Conservation (phyloP, 2,329 filamentous ascomycete species). For the Chrysosporium queenslandicum region DNA sequence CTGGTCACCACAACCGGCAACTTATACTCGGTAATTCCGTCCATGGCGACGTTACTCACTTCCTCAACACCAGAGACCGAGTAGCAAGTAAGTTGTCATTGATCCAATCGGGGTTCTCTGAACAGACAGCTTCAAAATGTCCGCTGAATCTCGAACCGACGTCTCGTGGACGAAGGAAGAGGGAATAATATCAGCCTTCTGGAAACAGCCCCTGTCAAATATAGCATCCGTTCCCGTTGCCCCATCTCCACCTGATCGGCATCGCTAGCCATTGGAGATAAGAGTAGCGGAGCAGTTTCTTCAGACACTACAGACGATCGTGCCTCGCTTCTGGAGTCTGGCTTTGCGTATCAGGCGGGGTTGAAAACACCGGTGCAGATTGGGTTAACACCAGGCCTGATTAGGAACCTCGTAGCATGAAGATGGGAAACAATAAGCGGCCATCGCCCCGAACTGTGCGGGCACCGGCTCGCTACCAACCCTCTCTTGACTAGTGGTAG, state of each 20-base stretch:
- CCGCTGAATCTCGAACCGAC: too few relatives aligned
- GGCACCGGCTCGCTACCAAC: too few relatives aligned
- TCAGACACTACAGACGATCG: neutral
- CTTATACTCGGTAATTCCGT: neutral
- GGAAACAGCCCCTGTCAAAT: neutral
- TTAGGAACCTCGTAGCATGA: too few relatives aligned
- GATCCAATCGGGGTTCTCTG: neutral
- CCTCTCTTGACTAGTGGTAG: too few relatives aligned
- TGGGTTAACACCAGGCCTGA: too few relatives aligned
- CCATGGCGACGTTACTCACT: neutral
- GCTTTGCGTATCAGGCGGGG: too few relatives aligned
- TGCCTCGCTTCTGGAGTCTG: too few relatives aligned
- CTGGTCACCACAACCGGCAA: neutral
- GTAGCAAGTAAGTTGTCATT: neutral
- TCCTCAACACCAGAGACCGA: neutral
- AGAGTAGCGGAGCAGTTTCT: neutral
- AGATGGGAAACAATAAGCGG: too few relatives aligned
- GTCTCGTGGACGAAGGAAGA: too few relatives aligned
- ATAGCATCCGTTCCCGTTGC: neutral
- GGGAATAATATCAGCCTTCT: neutral
- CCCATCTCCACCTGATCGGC: neutral
- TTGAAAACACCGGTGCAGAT: too few relatives aligned
- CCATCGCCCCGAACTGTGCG: too few relatives aligned
- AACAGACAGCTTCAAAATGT: neutral
- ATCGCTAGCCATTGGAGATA: neutral